Evolutionary conservation across 1,284 basidiomycete species (phyloP).

Genomic region (Trichosporon sp.): DNA sequence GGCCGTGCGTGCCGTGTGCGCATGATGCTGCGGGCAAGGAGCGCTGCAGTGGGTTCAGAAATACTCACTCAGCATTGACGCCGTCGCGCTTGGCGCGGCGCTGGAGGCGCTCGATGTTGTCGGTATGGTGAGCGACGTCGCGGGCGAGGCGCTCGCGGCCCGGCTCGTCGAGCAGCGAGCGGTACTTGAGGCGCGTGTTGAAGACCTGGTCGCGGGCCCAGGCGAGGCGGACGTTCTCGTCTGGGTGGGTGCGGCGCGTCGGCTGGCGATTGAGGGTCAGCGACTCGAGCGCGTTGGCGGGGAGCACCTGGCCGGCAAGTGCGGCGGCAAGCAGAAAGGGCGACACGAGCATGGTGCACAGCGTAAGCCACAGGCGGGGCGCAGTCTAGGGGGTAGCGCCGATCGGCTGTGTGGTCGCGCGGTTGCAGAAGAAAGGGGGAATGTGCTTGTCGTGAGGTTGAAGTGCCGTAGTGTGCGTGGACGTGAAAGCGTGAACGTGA

Average conservation of each 20-base stretch:
- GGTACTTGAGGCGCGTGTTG: conserved; percentile 2
- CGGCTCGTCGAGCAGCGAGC: neutral
- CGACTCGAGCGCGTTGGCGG: neutral
- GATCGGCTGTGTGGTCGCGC: neutral
- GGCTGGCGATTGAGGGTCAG: neutral
- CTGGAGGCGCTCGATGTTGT: neutral
- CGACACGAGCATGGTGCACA: neutral
- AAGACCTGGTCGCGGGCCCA: conserved; percentile 3
- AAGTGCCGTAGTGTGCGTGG: neutral
- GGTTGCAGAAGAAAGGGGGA: neutral
- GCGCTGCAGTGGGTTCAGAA: neutral
- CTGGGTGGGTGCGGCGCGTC: neutral
- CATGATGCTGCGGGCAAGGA: neutral
- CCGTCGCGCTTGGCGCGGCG: neutral
- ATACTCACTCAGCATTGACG: neutral
- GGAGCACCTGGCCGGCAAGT: neutral
- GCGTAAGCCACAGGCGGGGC: neutral
- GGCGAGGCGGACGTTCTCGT: neutral
- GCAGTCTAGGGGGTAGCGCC: neutral
- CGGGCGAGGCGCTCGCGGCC: neutral
- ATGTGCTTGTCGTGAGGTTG: neutral
- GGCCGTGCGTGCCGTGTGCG: neutral
- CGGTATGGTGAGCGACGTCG: neutral
- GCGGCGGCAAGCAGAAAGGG: neutral
- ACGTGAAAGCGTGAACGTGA: neutral